A percentile compares a stretch with the other conserved stretches of the same genome.
Conservation (phyloP, 345 rosid species). For the Camelina neglecta region DNA sequence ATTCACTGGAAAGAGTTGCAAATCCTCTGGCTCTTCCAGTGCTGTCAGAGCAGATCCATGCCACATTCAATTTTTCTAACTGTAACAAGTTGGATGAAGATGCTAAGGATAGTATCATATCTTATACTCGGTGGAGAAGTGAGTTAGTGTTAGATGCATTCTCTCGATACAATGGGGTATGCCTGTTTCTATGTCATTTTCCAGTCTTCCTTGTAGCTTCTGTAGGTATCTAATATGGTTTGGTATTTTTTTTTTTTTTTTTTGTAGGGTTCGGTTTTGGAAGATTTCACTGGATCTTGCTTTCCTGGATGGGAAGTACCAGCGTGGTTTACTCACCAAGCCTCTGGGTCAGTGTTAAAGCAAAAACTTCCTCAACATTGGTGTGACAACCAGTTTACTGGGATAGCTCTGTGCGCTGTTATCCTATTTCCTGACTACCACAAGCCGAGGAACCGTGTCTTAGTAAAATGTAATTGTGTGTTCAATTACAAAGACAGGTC, state of each 20-base stretch:
- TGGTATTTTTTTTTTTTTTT: no score
- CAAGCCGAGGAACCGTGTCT: not conserved
- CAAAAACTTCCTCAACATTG: not conserved
- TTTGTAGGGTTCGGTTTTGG: not conserved
- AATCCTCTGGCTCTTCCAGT: conserved; percentile 1
- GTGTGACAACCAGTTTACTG: not conserved
- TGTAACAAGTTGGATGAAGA: conserved; percentile 1
- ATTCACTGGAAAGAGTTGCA: conserved; percentile 3
- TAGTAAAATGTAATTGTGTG: not conserved
- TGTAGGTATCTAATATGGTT: not conserved
- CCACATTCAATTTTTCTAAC: conserved; percentile 15
- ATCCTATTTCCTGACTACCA: not conserved
- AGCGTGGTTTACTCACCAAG: conserved; percentile 4
- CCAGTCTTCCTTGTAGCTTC: not conserved
- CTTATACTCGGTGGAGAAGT: not conserved
- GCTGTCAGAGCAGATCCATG: not conserved
- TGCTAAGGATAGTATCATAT: conserved; percentile 8
- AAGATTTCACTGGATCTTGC: not conserved
- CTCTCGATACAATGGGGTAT: not conserved
- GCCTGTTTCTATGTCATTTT: not conserved
- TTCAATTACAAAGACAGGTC: not conserved
- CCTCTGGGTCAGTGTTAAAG: not conserved
- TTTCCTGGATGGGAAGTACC: conserved; percentile 22
- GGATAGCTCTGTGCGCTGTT: conserved; percentile 21
- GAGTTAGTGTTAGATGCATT: conserved; percentile 4